A percentile compares a stretch with the other conserved stretches of the same genome.
These are phyloP conservation scores for Colletotrichum falcatum DNA, from an alignment of 2,329 filamentous ascomycete genomes.

Conservation along the genomic window DNA sequence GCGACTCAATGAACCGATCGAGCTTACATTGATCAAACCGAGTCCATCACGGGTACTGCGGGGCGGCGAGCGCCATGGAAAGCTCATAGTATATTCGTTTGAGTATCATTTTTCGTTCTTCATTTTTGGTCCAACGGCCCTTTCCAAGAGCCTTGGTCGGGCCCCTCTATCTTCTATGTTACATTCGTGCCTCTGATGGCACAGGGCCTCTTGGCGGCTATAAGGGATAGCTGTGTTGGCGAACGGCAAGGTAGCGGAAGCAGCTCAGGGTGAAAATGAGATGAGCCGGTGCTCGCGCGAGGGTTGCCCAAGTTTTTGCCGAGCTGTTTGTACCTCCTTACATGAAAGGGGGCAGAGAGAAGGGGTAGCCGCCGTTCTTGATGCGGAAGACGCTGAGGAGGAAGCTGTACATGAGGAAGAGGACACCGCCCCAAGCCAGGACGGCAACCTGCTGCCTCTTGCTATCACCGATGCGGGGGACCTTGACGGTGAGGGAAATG, in stretches of 20 bases:
- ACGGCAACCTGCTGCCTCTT: slow-evolving; percentile 85
- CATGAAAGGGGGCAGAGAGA: slow-evolving; percentile 91
- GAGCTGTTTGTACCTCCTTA: slow-evolving; percentile 47
- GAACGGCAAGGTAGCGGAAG: background rate
- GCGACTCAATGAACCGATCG: background rate
- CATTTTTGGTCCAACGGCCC: background rate
- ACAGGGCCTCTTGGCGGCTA: background rate
- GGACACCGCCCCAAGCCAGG: slow-evolving; percentile 79
- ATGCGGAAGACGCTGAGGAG: slow-evolving; percentile 91
- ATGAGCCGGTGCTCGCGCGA: background rate
- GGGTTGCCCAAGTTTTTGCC: background rate
- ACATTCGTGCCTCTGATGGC: slow-evolving; percentile 21
- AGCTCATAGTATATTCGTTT: background rate
- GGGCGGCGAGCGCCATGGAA: background rate
- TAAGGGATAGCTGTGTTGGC: background rate
- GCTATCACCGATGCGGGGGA: slow-evolving; percentile 85
- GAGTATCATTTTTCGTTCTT: background rate
- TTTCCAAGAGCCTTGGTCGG: background rate
- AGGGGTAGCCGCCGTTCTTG: slow-evolving; percentile 96
- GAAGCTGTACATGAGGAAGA: slow-evolving; percentile 92
- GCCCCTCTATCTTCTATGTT: slow-evolving; percentile 20
- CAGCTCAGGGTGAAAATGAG: background rate
- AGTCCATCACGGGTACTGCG: background rate
- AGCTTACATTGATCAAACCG: background rate
- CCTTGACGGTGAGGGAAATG: slow-evolving; percentile 91